Evolutionary conservation across 768 basidiomycete species (phyloP), one percentile per base, ranked within the genome.

Genomic region (Tulasnella sp.): DNA sequence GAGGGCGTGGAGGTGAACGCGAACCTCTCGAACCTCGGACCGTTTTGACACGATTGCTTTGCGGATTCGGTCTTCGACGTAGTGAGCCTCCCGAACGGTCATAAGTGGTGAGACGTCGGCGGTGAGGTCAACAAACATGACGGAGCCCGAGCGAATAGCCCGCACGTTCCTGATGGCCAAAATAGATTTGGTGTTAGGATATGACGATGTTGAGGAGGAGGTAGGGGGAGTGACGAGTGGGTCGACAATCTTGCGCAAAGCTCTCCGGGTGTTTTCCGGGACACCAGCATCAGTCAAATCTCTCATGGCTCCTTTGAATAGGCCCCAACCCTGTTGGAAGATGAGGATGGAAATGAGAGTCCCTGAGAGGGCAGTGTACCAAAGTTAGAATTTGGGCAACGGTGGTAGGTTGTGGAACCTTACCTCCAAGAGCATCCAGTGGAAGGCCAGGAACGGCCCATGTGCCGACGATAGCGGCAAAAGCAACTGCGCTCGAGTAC

Each of bases 391-490:
- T 77, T 61, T 26, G 74, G 69, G 37, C 72, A 71, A 39, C 55
- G 35, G 29, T 55, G 77, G 82, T 80, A 35, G 81, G 79, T 0
- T 80, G 75, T 39, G 76, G 77, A 73, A 42, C 80, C 88, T 83
- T 81, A 90, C 97, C 97, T 80, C 98, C 98, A 46, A 99, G 88
- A 11, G 98, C 96, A 83, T 99, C 98, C 48, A 99, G 86, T 78
- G 98, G 93, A 75, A 94, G 82, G n/a, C 89, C 86, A 20, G 96
- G 95, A 83, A 93, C 93, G 80, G 90, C 87, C 86, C 93, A 93
- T 13, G 92, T 94, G 16, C 96, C 95, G 10, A 99, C 85, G 82
- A 99, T 99, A 20, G 97, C 96, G 70, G 92, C 88, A 77, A 99
- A 89, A 15, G 96, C 95, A 75, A 99, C 95, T 72, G 92, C 81